Evolutionary conservation across 257 asterid species (phyloP).

Genomic region (Leptodermis oblonga): DNA sequence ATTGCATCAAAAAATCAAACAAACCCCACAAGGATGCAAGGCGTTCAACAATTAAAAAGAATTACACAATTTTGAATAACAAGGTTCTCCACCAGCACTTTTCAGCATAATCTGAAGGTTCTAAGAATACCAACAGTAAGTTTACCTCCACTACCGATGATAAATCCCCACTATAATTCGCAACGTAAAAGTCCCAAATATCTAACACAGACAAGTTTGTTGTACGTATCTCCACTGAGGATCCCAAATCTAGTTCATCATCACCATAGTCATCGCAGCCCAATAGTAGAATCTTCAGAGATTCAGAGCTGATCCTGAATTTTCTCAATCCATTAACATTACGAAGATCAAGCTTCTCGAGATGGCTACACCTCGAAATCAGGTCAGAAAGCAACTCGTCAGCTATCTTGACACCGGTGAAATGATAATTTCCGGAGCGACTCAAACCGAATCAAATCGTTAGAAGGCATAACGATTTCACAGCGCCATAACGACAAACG

Average conservation of each 20-base stretch:
- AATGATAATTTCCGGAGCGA: neutral
- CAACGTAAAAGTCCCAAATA: neutral
- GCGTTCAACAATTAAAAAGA: too few species aligned
- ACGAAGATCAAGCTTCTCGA: neutral
- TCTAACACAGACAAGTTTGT: neutral
- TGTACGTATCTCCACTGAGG: neutral
- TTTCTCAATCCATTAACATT: neutral
- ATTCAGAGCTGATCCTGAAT: neutral
- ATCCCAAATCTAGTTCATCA: neutral
- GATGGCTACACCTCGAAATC: neutral
- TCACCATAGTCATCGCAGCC: neutral
- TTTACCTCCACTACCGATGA: neutral
- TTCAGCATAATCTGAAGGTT: too few species aligned
- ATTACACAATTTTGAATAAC: too few species aligned
- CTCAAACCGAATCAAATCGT: neutral
- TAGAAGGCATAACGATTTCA: neutral
- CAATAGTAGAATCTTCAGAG: neutral
- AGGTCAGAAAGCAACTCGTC: neutral
- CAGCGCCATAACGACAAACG: neutral
- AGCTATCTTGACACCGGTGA: neutral
- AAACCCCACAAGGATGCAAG: too few species aligned
- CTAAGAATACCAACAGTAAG: neutral
- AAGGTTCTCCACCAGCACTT: too few species aligned
- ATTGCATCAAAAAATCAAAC: too few species aligned
- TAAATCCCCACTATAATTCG: neutral